These are phyloP conservation scores for Fennellomyces sp. DNA, from an alignment of 371 early-diverging fungal genomes.

Conservation along the genomic window DNA sequence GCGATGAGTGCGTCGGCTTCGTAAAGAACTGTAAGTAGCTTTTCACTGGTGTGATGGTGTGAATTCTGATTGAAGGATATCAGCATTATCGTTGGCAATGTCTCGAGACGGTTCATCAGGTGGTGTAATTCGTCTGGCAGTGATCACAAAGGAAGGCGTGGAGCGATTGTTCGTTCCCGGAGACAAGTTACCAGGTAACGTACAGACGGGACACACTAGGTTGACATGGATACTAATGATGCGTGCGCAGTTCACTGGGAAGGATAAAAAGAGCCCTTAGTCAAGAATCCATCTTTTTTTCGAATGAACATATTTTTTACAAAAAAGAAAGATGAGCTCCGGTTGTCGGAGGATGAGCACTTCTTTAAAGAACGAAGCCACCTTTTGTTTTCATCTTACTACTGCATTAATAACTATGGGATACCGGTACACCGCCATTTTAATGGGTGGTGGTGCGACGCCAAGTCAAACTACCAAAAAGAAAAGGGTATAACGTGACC, in stretches of 20 bases:
- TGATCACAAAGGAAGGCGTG: constrained; percentile 93
- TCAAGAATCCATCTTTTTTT: background rate
- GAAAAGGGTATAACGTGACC: too few relatives aligned
- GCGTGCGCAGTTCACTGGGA: constrained; percentile 38
- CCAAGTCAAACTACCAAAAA: too few relatives aligned
- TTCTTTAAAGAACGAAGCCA: background rate
- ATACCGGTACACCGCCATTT: background rate
- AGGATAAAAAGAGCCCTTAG: constrained; percentile 18
- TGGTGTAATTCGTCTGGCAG: constrained; percentile 96
- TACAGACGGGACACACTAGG: too few relatives aligned
- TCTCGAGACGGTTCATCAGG: constrained; percentile 98
- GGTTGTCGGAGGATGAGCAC: background rate
- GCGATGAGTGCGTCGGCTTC: constrained; percentile 94
- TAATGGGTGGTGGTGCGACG: background rate
- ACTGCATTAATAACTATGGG: background rate
- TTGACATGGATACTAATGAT: background rate
- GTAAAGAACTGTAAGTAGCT: constrained; percentile 92
- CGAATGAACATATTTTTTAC: background rate
- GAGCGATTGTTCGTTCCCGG: constrained; percentile 93
- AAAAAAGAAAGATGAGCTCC: background rate
- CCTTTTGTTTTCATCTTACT: background rate
- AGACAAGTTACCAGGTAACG: constrained; percentile 74
- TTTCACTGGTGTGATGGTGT: too few relatives aligned
- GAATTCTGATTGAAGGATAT: too few relatives aligned
- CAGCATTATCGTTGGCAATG: constrained; percentile 96